Percentiles rank a stretch among this genome's conserved stretches.
These are phyloP conservation scores for Galerina marginata DNA, from an alignment of 768 basidiomycete species.

Conservation along the genomic window DNA sequence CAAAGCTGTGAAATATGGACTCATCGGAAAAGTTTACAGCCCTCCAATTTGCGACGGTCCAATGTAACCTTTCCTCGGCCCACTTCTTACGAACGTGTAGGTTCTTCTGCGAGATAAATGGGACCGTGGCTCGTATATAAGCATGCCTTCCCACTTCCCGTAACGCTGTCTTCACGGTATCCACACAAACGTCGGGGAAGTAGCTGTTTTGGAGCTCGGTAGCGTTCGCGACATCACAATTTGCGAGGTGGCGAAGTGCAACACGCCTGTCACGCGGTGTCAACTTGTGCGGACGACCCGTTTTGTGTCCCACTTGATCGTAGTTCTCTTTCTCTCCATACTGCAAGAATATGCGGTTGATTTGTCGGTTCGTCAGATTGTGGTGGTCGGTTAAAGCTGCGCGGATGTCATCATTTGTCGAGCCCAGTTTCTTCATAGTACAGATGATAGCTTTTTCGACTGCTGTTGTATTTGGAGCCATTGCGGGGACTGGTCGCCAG, in stretches of 20 bases:
- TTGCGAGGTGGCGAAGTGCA: slow-evolving; percentile 17
- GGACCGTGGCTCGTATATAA: neutral
- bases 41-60: slow-evolving; percentile 34
- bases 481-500: too few species aligned
- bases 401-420: too few species aligned
- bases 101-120: neutral
- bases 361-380: too few species aligned
- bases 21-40: slow-evolving; percentile 37
- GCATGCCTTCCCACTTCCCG: neutral
- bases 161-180: slow-evolving; percentile 14
- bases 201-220: slow-evolving; percentile 20
- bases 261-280: neutral
- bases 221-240: slow-evolving; percentile 11
- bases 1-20: slow-evolving; percentile 37
- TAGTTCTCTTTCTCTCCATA: neutral
- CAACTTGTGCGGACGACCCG: neutral
- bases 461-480: too few species aligned
- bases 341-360: neutral
- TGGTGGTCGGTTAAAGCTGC: too few species aligned
- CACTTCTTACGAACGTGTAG: slow-evolving; percentile 10
- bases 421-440: too few species aligned
- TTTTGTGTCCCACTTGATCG: neutral
- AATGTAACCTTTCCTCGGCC: slow-evolving; percentile 28
- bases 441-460: too few species aligned
- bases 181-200: slow-evolving; percentile 21